Evolutionary conservation across 495 filamentous ascomycete species (phyloP).

Genomic region (Chaetomidium leptoderma): DNA sequence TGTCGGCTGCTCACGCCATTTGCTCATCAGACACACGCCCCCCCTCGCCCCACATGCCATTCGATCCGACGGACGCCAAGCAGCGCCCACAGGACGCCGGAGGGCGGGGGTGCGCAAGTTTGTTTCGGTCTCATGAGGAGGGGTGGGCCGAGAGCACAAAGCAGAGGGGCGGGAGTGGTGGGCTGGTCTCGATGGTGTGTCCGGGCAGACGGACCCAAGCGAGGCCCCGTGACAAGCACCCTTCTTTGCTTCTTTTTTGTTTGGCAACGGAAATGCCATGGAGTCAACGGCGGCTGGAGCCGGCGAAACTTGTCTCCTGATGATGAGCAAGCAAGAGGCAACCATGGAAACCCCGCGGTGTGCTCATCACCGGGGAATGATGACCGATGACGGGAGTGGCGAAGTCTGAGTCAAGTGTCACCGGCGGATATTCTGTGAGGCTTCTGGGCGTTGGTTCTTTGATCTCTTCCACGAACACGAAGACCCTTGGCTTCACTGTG

Average conservation of each 20-base stretch:
- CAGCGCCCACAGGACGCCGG: constrained; percentile 2
- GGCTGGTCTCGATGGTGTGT: too few relatives aligned
- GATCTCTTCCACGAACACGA: neutral
- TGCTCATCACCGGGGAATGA: neutral
- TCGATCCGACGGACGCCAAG: constrained; percentile 9
- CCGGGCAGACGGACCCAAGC: constrained; percentile 33
- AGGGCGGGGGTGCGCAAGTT: neutral
- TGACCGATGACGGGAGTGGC: constrained; percentile 10
- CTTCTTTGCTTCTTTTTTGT: constrained; percentile 14
- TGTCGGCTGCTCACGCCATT: constrained; percentile 15
- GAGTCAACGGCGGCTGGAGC: constrained; percentile 24
- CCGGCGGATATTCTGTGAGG: too few relatives aligned
- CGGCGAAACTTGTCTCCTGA: constrained; percentile 23
- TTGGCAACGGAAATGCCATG: constrained; percentile 8
- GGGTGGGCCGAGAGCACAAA: constrained; percentile 13
- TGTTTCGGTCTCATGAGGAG: constrained; percentile 9
- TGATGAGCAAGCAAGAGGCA: neutral
- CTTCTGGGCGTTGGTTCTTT: neutral
- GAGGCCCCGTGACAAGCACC: constrained; percentile 38
- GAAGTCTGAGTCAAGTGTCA: constrained; percentile 1
- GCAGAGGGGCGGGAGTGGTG: neutral
- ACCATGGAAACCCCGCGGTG: neutral
- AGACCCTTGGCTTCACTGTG: neutral
- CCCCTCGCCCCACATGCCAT: constrained; percentile 12
- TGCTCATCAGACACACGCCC: constrained; percentile 16